Percentiles rank a stretch among this genome's conserved stretches.
phyloP scores from a whole-genome alignment of 1,284 basidiomycete species.

The Moniliophthora roreri region DNA sequence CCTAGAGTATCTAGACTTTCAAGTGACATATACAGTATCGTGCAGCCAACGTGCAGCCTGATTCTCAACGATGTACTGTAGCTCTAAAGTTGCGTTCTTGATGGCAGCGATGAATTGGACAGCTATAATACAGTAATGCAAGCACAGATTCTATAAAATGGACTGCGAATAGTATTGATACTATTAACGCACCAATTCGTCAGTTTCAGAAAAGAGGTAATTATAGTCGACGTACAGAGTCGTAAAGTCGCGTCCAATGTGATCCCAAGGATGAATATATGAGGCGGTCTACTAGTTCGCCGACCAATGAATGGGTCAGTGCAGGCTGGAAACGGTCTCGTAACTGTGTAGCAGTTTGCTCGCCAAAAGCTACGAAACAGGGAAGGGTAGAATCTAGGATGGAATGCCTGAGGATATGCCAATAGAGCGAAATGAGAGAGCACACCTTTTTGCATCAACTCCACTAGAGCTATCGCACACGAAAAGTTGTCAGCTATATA shows the following conservation, averaged over 20 bases:
- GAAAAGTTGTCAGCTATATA: conserved; percentile 4
- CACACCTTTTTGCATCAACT: conserved; percentile 20
- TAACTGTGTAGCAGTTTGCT: conserved; percentile 85
- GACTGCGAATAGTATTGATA: conserved; percentile 87
- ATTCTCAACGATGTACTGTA: too few species aligned
- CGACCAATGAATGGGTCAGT: conserved; percentile 84
- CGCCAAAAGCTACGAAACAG: conserved; percentile 90
- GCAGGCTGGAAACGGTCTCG: conserved; percentile 94
- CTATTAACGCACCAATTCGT: conserved; percentile 28
- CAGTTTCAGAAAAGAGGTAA: conserved; percentile 4
- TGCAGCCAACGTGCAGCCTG: too few species aligned
- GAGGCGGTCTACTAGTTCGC: conserved; percentile 85
- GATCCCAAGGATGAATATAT: conserved; percentile 90
- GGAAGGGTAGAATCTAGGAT: conserved; percentile 83
- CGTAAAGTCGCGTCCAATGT: conserved; percentile 90
- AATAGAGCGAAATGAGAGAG: not conserved
- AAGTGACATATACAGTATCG: too few species aligned
- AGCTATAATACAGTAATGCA: not conserved
- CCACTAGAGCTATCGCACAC: conserved; percentile 15
- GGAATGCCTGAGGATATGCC: not conserved
- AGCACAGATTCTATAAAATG: conserved; percentile 49
- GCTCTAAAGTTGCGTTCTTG: too few species aligned
- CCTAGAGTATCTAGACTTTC: too few species aligned
- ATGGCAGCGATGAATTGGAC: not conserved
- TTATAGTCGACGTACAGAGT: conserved; percentile 64